phyloP scores from a whole-genome alignment of 306 rosid species.

The Corylus heterophylla region DNA sequence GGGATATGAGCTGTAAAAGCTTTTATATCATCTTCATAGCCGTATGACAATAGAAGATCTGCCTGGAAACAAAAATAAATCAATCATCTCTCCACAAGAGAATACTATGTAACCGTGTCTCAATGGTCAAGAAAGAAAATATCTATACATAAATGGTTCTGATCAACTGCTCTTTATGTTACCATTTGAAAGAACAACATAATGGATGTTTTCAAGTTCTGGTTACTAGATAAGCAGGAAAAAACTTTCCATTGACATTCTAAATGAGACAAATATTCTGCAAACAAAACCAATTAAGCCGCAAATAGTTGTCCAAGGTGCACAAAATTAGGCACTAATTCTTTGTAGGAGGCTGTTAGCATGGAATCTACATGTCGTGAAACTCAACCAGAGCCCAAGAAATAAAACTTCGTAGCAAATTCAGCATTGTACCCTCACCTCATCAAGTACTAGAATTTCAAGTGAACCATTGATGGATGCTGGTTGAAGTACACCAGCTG shows the following conservation, averaged over 20 bases:
- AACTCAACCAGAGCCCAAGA: not conserved
- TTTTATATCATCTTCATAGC: conserved; percentile 87
- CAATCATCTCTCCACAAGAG: conserved; percentile 16
- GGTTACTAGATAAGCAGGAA: not conserved
- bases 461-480: conserved; percentile 60
- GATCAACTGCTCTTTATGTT: conserved; percentile 6
- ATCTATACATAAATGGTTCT: not conserved
- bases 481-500: conserved; percentile 53
- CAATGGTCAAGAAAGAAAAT: not conserved
- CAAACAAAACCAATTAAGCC: not conserved
- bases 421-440: conserved; percentile 47
- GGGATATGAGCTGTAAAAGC: conserved; percentile 77
- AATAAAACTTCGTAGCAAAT: not conserved
- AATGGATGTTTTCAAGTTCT: not conserved
- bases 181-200: not conserved
- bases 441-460: conserved; percentile 93
- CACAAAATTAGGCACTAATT: not conserved
- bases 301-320: conserved; percentile 6
- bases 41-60: conserved; percentile 89
- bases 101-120: not conserved
- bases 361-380: conserved; percentile 4
- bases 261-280: not conserved
- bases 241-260: not conserved
- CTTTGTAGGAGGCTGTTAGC: conserved; percentile 1
- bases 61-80: conserved; percentile 63